Conservation (phyloP, 2,329 filamentous ascomycete genomes). For the Venturia effusa region DNA sequence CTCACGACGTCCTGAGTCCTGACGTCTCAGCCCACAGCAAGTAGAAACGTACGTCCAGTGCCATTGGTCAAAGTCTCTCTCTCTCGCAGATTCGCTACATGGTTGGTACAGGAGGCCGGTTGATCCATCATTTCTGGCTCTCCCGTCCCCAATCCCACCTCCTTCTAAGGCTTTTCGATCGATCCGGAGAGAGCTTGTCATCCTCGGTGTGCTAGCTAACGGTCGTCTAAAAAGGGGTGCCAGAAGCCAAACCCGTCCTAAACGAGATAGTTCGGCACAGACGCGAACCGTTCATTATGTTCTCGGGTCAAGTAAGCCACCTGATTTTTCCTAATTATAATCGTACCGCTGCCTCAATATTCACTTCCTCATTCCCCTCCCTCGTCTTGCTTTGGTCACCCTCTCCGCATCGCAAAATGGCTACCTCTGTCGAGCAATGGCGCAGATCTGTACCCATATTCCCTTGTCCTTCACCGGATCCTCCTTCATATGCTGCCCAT, state of each 20-base stretch:
- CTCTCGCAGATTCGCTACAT: background rate
- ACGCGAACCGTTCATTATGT: background rate
- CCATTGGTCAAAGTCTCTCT: background rate
- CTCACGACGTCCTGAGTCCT: background rate
- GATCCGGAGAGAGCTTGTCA: background rate
- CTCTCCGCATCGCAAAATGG: background rate
- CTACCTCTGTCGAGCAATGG: background rate
- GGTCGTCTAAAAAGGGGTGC: background rate
- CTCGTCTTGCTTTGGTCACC: background rate
- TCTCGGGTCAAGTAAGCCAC: slow-evolving; percentile 5
- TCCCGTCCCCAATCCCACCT: background rate
- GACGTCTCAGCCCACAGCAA: background rate
- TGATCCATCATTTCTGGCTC: background rate
- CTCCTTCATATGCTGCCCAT: background rate
- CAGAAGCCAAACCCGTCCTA: background rate
- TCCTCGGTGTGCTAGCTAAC: background rate
- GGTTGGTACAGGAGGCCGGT: background rate
- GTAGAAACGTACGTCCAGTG: background rate
- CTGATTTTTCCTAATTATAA: background rate
- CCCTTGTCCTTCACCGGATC: background rate
- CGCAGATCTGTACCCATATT: background rate
- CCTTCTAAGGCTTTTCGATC: background rate
- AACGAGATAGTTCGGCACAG: background rate
- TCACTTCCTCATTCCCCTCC: background rate
- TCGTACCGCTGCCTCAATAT: background rate